Evolutionary conservation across 2,329 filamentous ascomycete species (phyloP).

Genomic region (Beauveria sp.): DNA sequence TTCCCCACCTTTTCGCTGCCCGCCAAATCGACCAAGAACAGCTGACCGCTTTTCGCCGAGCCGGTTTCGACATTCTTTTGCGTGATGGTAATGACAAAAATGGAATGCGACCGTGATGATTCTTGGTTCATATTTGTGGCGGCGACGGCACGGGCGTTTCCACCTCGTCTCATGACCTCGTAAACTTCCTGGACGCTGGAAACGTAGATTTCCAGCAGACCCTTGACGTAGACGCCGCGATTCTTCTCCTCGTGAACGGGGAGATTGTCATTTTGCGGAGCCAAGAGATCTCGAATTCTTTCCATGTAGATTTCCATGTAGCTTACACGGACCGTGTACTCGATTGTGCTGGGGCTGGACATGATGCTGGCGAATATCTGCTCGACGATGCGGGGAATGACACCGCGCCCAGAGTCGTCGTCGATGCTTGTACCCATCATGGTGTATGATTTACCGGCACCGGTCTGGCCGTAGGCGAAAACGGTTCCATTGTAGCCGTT

Average conservation of each 20-base stretch:
- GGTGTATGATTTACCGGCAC: constrained; percentile 96
- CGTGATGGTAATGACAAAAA: constrained; percentile 92
- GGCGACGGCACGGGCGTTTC: constrained; percentile 80
- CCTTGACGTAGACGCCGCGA: constrained; percentile 93
- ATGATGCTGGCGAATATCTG: constrained; percentile 96
- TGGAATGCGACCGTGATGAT: constrained; percentile 95
- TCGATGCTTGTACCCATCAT: constrained; percentile 83
- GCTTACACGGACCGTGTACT: constrained; percentile 96
- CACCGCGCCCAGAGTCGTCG: constrained; percentile 78
- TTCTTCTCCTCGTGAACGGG: constrained; percentile 98
- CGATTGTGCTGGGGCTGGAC: constrained; percentile 83
- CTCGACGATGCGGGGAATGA: constrained; percentile 93
- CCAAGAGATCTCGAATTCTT: constrained; percentile 85
- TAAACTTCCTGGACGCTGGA: constrained; percentile 94
- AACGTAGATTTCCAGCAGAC: constrained; percentile 88
- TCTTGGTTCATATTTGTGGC: constrained; percentile 99
- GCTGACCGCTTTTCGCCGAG: constrained; percentile 89
- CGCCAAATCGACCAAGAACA: constrained; percentile 95
- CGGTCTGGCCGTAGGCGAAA: constrained; percentile 97
- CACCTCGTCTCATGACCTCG: constrained; percentile 91
- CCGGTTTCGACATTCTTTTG: constrained; percentile 98
- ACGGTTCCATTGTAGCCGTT: constrained; percentile 99
- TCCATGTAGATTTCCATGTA: constrained; percentile 99
- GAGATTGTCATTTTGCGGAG: constrained; percentile 90
- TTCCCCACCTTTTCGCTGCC: constrained; percentile 98